These are phyloP conservation scores for Tylopilus balloui DNA, from an alignment of 768 basidiomycete species.

Conservation along the genomic window DNA sequence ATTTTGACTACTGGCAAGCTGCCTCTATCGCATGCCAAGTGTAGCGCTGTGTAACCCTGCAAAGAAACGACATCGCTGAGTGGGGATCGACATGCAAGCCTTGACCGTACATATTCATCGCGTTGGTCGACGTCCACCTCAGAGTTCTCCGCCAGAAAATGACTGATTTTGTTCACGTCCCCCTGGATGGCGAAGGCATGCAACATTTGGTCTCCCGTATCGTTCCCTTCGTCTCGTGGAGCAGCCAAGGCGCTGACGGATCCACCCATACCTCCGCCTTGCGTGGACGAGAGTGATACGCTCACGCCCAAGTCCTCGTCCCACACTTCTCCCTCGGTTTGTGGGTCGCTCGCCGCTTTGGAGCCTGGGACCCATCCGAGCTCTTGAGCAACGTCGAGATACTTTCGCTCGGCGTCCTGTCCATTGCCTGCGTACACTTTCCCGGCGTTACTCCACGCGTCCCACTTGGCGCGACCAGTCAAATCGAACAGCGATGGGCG, in stretches of 20 bases:
- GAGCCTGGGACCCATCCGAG: conserved; percentile 61
- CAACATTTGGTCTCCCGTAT: conserved; percentile 40
- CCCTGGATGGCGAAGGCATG: conserved; percentile 65
- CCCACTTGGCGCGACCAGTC: conserved; percentile 82
- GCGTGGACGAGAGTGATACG: conserved; percentile 20
- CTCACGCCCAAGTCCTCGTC: conserved; percentile 37
- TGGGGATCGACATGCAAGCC: not conserved
- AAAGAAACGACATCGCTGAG: conserved; percentile 4
- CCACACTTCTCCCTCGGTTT: conserved; percentile 36
- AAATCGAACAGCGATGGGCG: conserved; percentile 78
- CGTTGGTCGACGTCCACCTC: conserved; percentile 49
- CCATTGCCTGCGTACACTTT: conserved; percentile 42
- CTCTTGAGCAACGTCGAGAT: conserved; percentile 61
- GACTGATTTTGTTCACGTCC: conserved; percentile 42
- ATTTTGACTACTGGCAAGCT: conserved; percentile 50
- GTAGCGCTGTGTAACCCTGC: conserved; percentile 86
- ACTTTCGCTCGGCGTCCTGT: conserved; percentile 54
- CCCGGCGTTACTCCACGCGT: conserved; percentile 63
- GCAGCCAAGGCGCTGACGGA: conserved; percentile 57
- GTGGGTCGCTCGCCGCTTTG: conserved; percentile 4
- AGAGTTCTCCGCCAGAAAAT: conserved; percentile 40
- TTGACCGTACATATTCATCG: conserved; percentile 70
- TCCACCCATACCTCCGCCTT: conserved; percentile 46
- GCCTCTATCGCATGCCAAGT: conserved; percentile 84
- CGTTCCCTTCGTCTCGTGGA: conserved; percentile 36